Evolutionary conservation across 2,329 filamentous ascomycete species (phyloP), one percentile per base, ranked within the genome.

Genomic region (Colletotrichum somersetense): DNA sequence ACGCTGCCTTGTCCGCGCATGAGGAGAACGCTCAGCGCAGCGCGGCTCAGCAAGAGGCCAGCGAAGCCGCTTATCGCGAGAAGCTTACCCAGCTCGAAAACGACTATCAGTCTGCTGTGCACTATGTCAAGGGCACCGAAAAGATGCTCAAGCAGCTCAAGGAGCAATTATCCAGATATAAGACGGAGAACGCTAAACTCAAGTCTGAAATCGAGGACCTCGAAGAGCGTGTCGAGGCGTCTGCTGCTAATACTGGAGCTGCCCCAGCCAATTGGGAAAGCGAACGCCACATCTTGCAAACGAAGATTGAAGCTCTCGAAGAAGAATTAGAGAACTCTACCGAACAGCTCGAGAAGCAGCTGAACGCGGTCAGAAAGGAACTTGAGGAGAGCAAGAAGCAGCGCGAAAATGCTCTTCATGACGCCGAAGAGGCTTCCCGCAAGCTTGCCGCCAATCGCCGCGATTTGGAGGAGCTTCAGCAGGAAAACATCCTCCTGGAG

Each of bases 141-240:
- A 98, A 98, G 88, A 98, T 99, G 95, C 89, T 99, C 61, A 95
- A 96, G 82, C 96, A 97, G 81, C 96, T 99, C 88, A 98, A 98
- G 85, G 95, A 98, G 78, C 96, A 99, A 83, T 87, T 99, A n/a
- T 88, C 92, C 66, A 93, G 95, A 70, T 96, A 97, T 83, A 98
- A 98, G 87, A 84, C 90, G 16, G 93, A 96, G 73, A 98, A 98
- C 78, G 85, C 87, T 23, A 92, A 93, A 72, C 86, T 99, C 52
- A 95, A 96, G 81, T 89, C 91, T 58, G 94, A 98, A 78, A 85
- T 98, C n/a, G 88, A 92, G 48, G 87, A 89, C 66, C 85, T 91
- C 65, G 91, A 89, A 80, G 90, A 88, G 76, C 87, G 81, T 76
- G 77, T 83, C 48, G 81, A 85, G 62, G 81, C 79, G 46, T 80